Conservation (phyloP, 192 early-diverging fungal species). For the Backusella westeae region DNA sequence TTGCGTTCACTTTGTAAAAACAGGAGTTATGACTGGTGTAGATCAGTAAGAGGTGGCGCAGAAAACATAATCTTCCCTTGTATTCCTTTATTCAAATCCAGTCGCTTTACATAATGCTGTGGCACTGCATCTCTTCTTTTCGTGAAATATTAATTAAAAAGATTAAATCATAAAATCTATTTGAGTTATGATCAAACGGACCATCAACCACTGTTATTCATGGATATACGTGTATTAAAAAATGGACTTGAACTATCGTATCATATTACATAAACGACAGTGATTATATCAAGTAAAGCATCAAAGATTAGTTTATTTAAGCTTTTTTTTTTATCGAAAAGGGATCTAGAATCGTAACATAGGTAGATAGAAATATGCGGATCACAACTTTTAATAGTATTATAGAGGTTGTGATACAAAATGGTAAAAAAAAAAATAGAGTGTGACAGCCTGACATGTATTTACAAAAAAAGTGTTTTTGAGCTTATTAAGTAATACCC, state of each 20-base stretch:
- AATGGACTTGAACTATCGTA: too few species aligned
- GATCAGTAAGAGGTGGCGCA: background rate
- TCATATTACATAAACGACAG: too few species aligned
- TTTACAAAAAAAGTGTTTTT: too few species aligned
- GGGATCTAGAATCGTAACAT: background rate
- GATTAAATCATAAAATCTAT: background rate
- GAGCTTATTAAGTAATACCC: too few species aligned
- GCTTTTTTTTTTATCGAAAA: background rate
- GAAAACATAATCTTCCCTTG: background rate
- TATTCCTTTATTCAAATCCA: background rate
- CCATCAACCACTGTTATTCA: too few species aligned
- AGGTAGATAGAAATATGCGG: background rate
- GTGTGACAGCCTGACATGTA: background rate
- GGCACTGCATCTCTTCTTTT: background rate
- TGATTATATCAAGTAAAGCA: too few species aligned
- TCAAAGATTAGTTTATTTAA: background rate
- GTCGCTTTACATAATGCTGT: background rate
- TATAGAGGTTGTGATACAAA: background rate
- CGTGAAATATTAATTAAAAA: background rate
- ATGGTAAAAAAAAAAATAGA: background rate
- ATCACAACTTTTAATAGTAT: background rate
- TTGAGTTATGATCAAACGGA: too few species aligned
- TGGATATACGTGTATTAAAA: too few species aligned
- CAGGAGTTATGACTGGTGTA: background rate
- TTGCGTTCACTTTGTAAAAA: background rate